phyloP scores from a whole-genome alignment of 2,329 filamentous ascomycete species.

The Ophiognomonia clavigignenti-juglandacearum region DNA sequence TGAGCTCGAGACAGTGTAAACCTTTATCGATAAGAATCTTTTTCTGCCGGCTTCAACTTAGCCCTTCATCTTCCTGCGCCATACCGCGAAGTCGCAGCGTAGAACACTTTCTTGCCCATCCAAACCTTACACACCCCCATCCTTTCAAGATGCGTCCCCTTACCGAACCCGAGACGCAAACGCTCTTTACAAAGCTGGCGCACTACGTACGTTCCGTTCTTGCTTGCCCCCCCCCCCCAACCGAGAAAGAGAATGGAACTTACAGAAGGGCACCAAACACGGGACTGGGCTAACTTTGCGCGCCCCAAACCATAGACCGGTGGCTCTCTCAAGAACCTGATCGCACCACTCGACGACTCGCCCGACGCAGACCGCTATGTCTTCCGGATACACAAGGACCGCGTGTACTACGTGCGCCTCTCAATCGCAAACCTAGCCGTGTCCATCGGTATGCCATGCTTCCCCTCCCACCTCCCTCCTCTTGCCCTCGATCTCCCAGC shows the following conservation, averaged over 20 bases:
- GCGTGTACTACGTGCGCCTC: conserved; percentile 89
- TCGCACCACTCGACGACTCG: conserved; percentile 65
- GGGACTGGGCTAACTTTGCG: too few relatives aligned
- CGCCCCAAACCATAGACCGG: conserved; percentile 55
- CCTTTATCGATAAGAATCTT: too few relatives aligned
- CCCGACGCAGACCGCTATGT: conserved; percentile 73
- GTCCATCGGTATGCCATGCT: conserved; percentile 66
- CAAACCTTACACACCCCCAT: background rate
- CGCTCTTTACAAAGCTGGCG: conserved; percentile 87
- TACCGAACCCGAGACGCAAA: conserved; percentile 73
- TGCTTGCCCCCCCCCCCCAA: background rate
- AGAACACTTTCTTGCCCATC: too few relatives aligned
- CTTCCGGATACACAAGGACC: conserved; percentile 75
- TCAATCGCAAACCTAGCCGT: conserved; percentile 89
- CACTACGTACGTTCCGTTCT: conserved; percentile 56
- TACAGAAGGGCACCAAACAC: too few relatives aligned
- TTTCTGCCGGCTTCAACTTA: too few relatives aligned
- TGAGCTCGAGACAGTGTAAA: too few relatives aligned
- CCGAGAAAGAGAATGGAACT: background rate
- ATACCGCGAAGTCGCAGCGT: too few relatives aligned
- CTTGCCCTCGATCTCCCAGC: too few relatives aligned
- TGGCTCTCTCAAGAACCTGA: conserved; percentile 77
- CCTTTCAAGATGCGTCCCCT: conserved; percentile 67
- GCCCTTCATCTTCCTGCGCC: too few relatives aligned
- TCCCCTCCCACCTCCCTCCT: background rate